A percentile compares a stretch with the other conserved stretches of the same genome.
Evolutionary conservation across 441 rosid species (phyloP).

Genomic region (Isatis lusitanica): DNA sequence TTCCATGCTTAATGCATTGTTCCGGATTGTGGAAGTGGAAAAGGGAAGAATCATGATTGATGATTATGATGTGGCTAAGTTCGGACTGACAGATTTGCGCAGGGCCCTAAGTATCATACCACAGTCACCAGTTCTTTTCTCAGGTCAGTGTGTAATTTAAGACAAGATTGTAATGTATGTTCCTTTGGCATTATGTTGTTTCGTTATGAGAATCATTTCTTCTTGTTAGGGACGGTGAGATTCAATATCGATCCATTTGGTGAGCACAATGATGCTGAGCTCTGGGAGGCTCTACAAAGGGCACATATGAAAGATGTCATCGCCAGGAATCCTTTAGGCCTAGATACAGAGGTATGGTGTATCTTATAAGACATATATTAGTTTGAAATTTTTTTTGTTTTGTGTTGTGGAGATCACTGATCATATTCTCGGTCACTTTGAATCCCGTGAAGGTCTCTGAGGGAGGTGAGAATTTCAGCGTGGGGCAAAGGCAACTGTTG

Average conservation of each 20-base stretch:
- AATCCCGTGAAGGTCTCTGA: slow-evolving; percentile 60
- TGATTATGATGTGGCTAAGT: slow-evolving; percentile 62
- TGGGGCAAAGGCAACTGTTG: slow-evolving; percentile 90
- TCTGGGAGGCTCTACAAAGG: slow-evolving; percentile 96
- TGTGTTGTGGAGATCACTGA: not conserved
- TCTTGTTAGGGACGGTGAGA: slow-evolving; percentile 77
- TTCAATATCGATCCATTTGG: slow-evolving; percentile 90
- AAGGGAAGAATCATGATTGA: slow-evolving; percentile 78
- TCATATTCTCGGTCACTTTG: slow-evolving; percentile 6
- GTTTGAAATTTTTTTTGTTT: not conserved
- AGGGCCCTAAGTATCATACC: slow-evolving; percentile 84
- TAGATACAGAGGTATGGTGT: slow-evolving; percentile 73
- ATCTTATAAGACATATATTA: not conserved
- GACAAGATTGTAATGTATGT: not conserved
- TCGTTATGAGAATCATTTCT: slow-evolving; percentile 7
- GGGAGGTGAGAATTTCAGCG: slow-evolving; percentile 96
- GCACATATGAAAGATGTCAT: slow-evolving; percentile 90
- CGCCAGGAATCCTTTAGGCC: slow-evolving; percentile 62
- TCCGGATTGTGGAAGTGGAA: slow-evolving; percentile 85
- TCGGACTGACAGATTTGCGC: slow-evolving; percentile 79
- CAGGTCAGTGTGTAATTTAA: slow-evolving; percentile 50
- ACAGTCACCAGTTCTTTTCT: slow-evolving; percentile 98
- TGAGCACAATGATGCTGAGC: slow-evolving; percentile 87
- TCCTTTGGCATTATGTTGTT: not conserved
- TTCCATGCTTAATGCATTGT: slow-evolving; percentile 90